phyloP scores from a whole-genome alignment of 2,329 filamentous ascomycete genomes.

The Nemania serpens region DNA sequence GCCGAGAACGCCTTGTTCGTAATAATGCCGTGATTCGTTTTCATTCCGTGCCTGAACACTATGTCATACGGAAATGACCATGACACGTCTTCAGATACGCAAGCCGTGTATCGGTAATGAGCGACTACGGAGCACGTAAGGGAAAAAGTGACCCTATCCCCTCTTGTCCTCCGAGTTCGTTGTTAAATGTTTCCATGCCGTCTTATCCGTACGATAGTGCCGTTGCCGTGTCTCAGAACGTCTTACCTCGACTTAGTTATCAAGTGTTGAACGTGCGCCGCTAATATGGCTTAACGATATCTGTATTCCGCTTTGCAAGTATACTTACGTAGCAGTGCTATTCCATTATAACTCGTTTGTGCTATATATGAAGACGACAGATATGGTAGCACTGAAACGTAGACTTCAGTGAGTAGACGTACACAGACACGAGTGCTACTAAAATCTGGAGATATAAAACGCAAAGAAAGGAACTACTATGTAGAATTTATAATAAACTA shows the following conservation, averaged over 20 bases:
- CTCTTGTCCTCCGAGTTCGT: neutral
- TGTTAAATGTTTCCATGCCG: neutral
- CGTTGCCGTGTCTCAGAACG: neutral
- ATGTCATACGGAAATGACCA: conserved; percentile 6
- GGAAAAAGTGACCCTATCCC: neutral
- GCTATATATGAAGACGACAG: too few species aligned
- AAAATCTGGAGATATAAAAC: too few species aligned
- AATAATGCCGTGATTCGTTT: neutral
- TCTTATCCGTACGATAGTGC: neutral
- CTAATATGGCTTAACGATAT: neutral
- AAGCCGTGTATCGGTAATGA: neutral
- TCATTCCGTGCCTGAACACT: neutral
- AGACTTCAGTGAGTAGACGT: too few species aligned
- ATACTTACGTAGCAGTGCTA: neutral
- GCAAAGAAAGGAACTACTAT: too few species aligned
- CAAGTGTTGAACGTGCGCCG: neutral
- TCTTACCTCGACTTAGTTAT: neutral
- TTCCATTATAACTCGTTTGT: too few species aligned
- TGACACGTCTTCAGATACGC: neutral
- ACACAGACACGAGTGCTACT: too few species aligned
- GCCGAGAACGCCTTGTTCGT: neutral
- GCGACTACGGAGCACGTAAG: too few species aligned
- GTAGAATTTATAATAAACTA: too few species aligned
- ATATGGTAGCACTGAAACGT: too few species aligned
- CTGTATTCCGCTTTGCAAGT: neutral